phyloP scores from a whole-genome alignment of 257 asterid genomes.

The Nicotiana knightiana region DNA sequence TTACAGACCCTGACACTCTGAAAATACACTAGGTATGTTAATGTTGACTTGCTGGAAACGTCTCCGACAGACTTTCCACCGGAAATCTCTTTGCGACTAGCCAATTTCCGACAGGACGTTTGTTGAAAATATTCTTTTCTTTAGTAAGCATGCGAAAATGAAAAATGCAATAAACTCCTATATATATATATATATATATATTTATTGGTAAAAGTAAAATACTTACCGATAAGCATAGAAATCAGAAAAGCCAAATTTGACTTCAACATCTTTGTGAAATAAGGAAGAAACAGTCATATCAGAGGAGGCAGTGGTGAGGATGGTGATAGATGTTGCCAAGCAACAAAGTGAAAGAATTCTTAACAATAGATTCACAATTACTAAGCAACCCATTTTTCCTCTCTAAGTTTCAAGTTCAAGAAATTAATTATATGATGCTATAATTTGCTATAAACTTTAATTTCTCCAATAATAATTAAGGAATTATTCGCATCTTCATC shows the following conservation, averaged over 20 bases:
- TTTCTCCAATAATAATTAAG: neutral
- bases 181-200: too few relatives aligned
- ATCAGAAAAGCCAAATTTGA: constrained; percentile 3
- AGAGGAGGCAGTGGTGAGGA: neutral
- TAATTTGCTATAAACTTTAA: neutral
- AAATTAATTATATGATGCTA: neutral
- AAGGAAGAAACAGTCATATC: neutral
- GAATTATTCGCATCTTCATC: neutral
- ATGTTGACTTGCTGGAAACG: too few relatives aligned
- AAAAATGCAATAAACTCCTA: too few relatives aligned
- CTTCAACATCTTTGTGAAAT: constrained; percentile 3
- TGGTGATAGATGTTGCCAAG: neutral
- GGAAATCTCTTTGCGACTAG: too few relatives aligned
- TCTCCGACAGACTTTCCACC: too few relatives aligned
- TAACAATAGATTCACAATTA: neutral
- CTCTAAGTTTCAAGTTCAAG: neutral
- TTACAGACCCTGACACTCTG: too few relatives aligned
- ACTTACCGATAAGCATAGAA: constrained; percentile 11
- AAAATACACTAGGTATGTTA: too few relatives aligned
- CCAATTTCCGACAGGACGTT: too few relatives aligned
- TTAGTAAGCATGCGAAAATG: too few relatives aligned
- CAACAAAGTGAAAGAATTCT: neutral
- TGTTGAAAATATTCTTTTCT: too few relatives aligned
- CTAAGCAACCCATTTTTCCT: neutral
- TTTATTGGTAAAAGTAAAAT: neutral